These are phyloP conservation scores for Dactylellina haptotyla DNA, from an alignment of 2,329 filamentous ascomycete species.

Conservation along the genomic window DNA sequence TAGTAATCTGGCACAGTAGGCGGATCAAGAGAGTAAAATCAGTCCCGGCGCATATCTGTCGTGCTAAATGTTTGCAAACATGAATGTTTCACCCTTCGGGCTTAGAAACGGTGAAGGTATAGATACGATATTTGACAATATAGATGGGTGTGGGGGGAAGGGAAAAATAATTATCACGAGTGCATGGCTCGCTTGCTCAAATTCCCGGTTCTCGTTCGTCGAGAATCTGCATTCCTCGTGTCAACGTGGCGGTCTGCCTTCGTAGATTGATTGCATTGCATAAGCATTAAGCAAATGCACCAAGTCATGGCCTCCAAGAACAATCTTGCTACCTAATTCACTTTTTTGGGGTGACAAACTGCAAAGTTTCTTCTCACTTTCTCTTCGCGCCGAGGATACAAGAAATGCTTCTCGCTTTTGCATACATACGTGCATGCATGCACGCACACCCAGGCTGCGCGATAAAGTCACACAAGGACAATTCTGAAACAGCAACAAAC, in stretches of 20 bases:
- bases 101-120: too few relatives aligned
- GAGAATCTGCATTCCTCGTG: not conserved
- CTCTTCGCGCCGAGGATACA: not conserved
- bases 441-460: not conserved
- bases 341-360: too few relatives aligned
- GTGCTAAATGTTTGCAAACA: not conserved
- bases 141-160: too few relatives aligned
- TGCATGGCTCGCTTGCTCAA: not conserved
- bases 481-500: not conserved
- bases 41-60: not conserved
- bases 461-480: constrained; percentile 3
- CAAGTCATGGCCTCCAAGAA: too few relatives aligned
- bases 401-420: too few relatives aligned
- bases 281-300: too few relatives aligned
- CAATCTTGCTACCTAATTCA: too few relatives aligned
- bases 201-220: not conserved
- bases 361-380: not conserved
- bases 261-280: too few relatives aligned
- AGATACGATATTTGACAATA: too few relatives aligned
- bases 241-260: not conserved
- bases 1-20: too few relatives aligned
- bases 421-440: not conserved
- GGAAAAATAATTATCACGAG: too few relatives aligned
- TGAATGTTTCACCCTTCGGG: not conserved
- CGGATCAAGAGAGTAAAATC: too few relatives aligned